Conservation (phyloP, 2,329 filamentous ascomycete genomes). For the Microdochium paspali region DNA sequence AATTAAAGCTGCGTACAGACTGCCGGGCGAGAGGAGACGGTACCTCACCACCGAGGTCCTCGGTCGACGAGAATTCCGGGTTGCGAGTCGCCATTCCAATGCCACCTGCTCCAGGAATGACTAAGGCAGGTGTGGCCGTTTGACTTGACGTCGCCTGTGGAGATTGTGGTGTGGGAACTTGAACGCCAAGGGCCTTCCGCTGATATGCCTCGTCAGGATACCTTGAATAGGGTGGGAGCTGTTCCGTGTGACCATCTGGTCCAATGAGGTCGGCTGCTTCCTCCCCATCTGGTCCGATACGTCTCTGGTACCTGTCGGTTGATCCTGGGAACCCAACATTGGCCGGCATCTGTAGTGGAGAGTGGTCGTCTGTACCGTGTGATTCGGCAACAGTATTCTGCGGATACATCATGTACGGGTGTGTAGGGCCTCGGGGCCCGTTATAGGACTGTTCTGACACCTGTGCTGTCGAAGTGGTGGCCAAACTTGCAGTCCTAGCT, state of each 20-base stretch:
- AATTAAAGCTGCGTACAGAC: conserved; percentile 41
- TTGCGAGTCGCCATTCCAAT: conserved; percentile 51
- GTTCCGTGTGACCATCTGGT: conserved; percentile 80
- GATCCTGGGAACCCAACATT: conserved; percentile 64
- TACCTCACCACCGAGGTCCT: conserved; percentile 32
- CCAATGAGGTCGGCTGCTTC: conserved; percentile 82
- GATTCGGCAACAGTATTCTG: conserved; percentile 60
- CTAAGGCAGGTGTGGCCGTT: conserved; percentile 6
- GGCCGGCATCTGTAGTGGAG: conserved; percentile 36
- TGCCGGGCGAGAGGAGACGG: conserved; percentile 39
- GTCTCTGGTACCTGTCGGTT: conserved; percentile 58
- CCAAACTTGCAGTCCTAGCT: conserved; percentile 48
- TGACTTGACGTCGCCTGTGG: conserved; percentile 4
- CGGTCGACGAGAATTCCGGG: conserved; percentile 51
- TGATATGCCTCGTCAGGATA: conserved; percentile 68
- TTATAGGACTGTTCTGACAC: conserved; percentile 48
- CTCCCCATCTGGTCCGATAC: conserved; percentile 71
- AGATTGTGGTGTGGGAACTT: conserved; percentile 8
- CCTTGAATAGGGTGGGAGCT: conserved; percentile 82
- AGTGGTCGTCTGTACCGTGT: conserved; percentile 15
- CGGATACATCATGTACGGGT: conserved; percentile 80
- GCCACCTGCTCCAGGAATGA: conserved; percentile 48
- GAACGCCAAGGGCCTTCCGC: conserved; percentile 37
- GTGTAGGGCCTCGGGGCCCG: conserved; percentile 58
- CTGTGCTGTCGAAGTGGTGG: conserved; percentile 61